Percentiles rank a stretch among this genome's conserved stretches.
Evolutionary conservation across 192 early-diverging fungal genomes (phyloP).

Genomic region (Oehlia diaphana): DNA sequence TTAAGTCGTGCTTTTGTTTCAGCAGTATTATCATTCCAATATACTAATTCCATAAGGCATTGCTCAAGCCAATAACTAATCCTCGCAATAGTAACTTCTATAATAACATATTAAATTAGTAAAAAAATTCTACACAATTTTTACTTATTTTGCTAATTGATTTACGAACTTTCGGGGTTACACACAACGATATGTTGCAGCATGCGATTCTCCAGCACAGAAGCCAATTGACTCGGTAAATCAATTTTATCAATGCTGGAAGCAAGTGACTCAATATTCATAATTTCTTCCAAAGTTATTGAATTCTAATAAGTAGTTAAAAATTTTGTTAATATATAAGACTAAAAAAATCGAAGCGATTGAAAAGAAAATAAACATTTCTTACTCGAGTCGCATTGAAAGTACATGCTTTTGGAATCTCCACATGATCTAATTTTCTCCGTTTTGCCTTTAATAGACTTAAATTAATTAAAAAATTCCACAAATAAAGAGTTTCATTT

Average conservation of each 20-base stretch:
- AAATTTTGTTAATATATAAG: neutral
- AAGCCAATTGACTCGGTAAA: constrained; percentile 48
- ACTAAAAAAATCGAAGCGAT: too few species aligned
- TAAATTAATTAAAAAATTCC: neutral
- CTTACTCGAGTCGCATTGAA: constrained; percentile 34
- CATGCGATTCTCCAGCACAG: constrained; percentile 45
- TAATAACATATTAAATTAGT: neutral
- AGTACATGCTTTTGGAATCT: constrained; percentile 40
- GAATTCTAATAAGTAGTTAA: constrained; percentile 16
- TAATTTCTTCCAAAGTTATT: constrained; percentile 43
- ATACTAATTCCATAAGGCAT: constrained; percentile 48
- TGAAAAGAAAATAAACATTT: neutral
- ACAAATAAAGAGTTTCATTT: neutral
- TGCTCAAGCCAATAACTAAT: constrained; percentile 49
- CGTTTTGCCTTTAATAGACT: constrained; percentile 32
- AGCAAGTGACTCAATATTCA: constrained; percentile 42
- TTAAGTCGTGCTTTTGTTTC: constrained; percentile 31
- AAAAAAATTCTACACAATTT: neutral
- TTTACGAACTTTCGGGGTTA: constrained; percentile 34
- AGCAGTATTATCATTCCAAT: constrained; percentile 43
- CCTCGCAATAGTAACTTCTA: constrained; percentile 38
- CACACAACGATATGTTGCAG: constrained; percentile 53
- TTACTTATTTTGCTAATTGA: neutral
- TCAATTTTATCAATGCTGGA: constrained; percentile 46
- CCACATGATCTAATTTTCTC: constrained; percentile 40